These are phyloP conservation scores for Tremellales sp. DNA, from an alignment of 1,284 basidiomycete species.

Conservation along the genomic window DNA sequence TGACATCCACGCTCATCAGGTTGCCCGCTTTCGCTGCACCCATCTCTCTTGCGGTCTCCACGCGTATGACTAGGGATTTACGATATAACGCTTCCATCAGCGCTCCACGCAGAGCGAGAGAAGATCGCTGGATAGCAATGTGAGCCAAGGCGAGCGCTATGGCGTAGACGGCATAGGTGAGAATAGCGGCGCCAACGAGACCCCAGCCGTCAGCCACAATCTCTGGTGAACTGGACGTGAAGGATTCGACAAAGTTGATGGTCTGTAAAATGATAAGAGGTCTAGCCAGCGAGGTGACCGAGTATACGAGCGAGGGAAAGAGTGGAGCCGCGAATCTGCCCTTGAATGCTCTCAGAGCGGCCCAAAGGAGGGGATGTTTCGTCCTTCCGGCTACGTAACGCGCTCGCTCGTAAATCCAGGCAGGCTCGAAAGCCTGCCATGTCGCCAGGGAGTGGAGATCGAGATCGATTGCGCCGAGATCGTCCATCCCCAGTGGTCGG, in stretches of 20 bases:
- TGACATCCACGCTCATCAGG: slow-evolving; percentile 20
- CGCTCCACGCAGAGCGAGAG: slow-evolving; percentile 14
- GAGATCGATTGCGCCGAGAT: slow-evolving; percentile 17
- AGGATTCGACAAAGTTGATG: slow-evolving; percentile 16
- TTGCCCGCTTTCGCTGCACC: slow-evolving; percentile 22
- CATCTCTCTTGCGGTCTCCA: slow-evolving; percentile 17
- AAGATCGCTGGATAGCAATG: slow-evolving; percentile 14
- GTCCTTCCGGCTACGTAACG: slow-evolving; percentile 6
- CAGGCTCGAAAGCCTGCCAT: slow-evolving; percentile 9
- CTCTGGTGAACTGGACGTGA: slow-evolving; percentile 3
- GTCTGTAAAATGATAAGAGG: slow-evolving; percentile 17
- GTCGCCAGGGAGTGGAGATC: slow-evolving; percentile 7
- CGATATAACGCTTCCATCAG: slow-evolving; percentile 23
- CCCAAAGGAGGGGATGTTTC: slow-evolving; percentile 15
- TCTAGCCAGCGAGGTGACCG: slow-evolving; percentile 10
- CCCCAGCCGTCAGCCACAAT: slow-evolving; percentile 17
- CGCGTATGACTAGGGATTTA: slow-evolving; percentile 12
- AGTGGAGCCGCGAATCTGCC: slow-evolving; percentile 10
- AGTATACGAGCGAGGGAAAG: slow-evolving; percentile 13
- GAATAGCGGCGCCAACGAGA: slow-evolving; percentile 14
- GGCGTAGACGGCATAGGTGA: slow-evolving; percentile 14
- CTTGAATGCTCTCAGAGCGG: slow-evolving; percentile 7
- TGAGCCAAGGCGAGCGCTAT: slow-evolving; percentile 10
- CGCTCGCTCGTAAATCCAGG: slow-evolving; percentile 2
- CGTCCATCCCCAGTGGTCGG: slow-evolving; percentile 10